A percentile compares a stretch with the other conserved stretches of the same genome.
Conservation (phyloP, 169 alveolate species). For the Plasmodium fragile region DNA sequence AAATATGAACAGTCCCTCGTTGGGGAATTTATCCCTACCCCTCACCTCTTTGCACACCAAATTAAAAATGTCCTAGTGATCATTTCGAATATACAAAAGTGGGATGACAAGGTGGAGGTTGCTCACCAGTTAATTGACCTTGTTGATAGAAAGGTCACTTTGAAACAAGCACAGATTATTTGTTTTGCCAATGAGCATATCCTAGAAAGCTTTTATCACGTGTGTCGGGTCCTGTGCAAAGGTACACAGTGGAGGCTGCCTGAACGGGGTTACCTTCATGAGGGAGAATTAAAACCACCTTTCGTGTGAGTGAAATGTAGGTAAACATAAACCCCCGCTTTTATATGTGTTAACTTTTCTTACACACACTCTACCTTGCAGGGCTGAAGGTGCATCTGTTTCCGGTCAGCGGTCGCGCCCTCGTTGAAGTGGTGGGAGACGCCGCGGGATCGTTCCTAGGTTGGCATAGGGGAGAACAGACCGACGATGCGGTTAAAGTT, state of each 20-base stretch:
- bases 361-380: not conserved
- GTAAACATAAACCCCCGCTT: not conserved
- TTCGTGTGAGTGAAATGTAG: not conserved
- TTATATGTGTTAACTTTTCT: not conserved
- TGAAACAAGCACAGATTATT: not conserved
- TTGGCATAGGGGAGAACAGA: not conserved
- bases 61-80: not conserved
- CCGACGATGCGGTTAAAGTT: not conserved
- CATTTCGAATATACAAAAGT: not conserved
- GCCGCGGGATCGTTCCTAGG: not conserved
- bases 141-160: not conserved
- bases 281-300: not conserved
- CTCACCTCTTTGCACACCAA: not conserved
- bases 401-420: not conserved
- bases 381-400: not conserved
- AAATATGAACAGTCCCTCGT: not conserved
- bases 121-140: not conserved
- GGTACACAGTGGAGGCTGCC: not conserved
- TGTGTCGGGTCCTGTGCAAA: not conserved
- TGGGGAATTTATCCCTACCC: not conserved
- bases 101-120: not conserved
- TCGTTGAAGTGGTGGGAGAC: not conserved
- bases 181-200: not conserved
- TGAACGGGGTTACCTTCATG: not conserved
- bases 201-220: not conserved